A percentile compares a stretch with the other conserved stretches of the same genome.
These are phyloP conservation scores for Phytomonas sp. DNA, from an alignment of 208 protist species.

Conservation along the genomic window DNA sequence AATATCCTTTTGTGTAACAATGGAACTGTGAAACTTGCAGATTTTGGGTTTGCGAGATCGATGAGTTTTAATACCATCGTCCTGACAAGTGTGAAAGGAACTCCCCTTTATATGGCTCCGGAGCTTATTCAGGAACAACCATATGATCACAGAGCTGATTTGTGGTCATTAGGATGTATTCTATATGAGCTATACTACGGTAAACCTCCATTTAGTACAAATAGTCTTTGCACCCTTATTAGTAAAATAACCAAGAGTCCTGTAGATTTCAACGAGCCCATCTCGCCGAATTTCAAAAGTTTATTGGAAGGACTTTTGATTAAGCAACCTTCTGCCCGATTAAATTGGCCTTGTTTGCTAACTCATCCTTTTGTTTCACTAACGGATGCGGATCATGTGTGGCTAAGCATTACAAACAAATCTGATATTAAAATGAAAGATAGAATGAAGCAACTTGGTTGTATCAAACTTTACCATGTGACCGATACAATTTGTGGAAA, in stretches of 20 bases:
- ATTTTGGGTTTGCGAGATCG: constrained; percentile 97
- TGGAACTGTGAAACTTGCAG: constrained; percentile 94
- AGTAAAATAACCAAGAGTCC: constrained; percentile 92
- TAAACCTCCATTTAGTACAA: constrained; percentile 95
- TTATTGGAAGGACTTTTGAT: constrained; percentile 93
- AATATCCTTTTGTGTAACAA: constrained; percentile 95
- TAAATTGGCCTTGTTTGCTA: constrained; percentile 90
- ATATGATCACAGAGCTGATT: constrained; percentile 93
- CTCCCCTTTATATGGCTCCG: constrained; percentile 96
- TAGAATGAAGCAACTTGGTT: constrained; percentile 67
- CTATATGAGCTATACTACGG: constrained; percentile 96
- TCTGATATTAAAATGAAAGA: constrained; percentile 74
- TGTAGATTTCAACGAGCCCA: constrained; percentile 85
- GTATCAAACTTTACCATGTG: constrained; percentile 24
- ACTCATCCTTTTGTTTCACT: constrained; percentile 85
- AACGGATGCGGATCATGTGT: constrained; percentile 55
- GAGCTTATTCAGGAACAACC: constrained; percentile 92
- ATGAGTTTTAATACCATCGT: constrained; percentile 94
- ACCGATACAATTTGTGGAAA: not conserved
- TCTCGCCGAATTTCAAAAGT: constrained; percentile 79
- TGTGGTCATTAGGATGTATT: constrained; percentile 98
- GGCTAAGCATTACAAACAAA: constrained; percentile 52
- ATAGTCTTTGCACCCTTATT: constrained; percentile 94
- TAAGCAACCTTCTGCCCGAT: constrained; percentile 85
- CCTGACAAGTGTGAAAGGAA: constrained; percentile 94